Evolutionary conservation across 2,329 filamentous ascomycete species (phyloP).

Genomic region (Dichotomopilus funicola): DNA sequence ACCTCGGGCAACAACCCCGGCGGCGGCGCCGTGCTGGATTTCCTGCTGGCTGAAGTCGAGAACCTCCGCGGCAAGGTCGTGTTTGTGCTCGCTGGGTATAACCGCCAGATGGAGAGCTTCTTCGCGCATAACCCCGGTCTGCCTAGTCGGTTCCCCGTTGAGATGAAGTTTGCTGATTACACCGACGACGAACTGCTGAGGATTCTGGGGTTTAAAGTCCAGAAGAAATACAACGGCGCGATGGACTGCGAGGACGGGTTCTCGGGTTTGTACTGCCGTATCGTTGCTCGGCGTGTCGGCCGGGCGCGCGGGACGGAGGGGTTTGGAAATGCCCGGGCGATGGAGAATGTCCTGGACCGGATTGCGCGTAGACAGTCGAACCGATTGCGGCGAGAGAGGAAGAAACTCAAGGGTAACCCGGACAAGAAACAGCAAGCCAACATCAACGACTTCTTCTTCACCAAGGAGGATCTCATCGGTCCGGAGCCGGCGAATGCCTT

Average conservation of each 20-base stretch:
- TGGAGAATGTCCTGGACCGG: conserved; percentile 54
- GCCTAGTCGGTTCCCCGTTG: conserved; percentile 59
- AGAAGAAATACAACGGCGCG: conserved; percentile 42
- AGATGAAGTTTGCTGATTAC: conserved; percentile 65
- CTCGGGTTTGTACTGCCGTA: conserved; percentile 56
- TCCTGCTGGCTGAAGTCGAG: conserved; percentile 65
- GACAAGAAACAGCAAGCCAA: conserved; percentile 18
- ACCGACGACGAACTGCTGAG: conserved; percentile 54
- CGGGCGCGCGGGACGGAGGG: conserved; percentile 56
- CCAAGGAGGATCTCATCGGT: conserved; percentile 64
- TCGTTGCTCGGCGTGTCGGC: conserved; percentile 56
- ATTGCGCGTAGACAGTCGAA: conserved; percentile 54
- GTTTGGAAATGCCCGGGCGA: conserved; percentile 65
- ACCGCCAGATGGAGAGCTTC: conserved; percentile 68
- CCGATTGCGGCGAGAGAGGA: conserved; percentile 45
- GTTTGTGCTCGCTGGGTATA: conserved; percentile 68
- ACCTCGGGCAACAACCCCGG: conserved; percentile 50
- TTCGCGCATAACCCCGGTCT: conserved; percentile 69
- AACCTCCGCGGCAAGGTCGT: conserved; percentile 63
- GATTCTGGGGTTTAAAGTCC: conserved; percentile 53
- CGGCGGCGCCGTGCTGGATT: conserved; percentile 61
- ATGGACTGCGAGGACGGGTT: conserved; percentile 57
- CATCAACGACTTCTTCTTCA: conserved; percentile 54
- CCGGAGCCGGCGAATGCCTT: conserved; percentile 55
- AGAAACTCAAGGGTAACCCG: conserved; percentile 7